Conservation (phyloP, 1,139 yeast genomes). For the Geotrichum citri-aurantii region DNA sequence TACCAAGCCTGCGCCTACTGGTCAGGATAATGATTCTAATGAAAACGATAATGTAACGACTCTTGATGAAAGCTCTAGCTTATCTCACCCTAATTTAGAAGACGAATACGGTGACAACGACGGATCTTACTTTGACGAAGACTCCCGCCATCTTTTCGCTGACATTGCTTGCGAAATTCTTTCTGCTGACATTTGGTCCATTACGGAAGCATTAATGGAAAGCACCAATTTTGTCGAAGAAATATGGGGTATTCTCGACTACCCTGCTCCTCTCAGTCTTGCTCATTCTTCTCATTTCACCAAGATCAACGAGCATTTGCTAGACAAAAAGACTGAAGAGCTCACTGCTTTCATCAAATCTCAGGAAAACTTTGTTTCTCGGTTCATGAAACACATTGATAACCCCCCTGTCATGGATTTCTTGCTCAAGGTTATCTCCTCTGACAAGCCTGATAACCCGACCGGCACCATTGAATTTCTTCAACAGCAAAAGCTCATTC, state of each 20-base stretch:
- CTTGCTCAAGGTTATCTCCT: constrained; percentile 64
- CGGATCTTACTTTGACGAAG: constrained; percentile 23
- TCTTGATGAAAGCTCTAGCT: constrained; percentile 23
- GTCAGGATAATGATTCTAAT: constrained; percentile 9
- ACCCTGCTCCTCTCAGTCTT: constrained; percentile 59
- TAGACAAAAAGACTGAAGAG: constrained; percentile 86
- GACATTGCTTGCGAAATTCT: constrained; percentile 87
- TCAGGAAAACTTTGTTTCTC: constrained; percentile 57
- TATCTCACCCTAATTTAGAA: constrained; percentile 1
- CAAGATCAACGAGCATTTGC: constrained; percentile 86
- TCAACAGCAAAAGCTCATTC: constrained; percentile 58
- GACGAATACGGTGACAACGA: constrained; percentile 22
- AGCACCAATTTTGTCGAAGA: constrained; percentile 56
- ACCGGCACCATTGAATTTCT: constrained; percentile 72
- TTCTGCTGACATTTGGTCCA: constrained; percentile 90
- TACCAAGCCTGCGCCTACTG: constrained; percentile 1
- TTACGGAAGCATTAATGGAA: constrained; percentile 88
- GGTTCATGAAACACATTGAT: constrained; percentile 71
- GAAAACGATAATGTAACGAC: constrained; percentile 14
- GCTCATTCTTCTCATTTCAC: constrained; percentile 81
- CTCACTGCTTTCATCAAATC: constrained; percentile 66
- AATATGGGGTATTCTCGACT: constrained; percentile 76
- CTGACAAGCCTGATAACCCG: constrained; percentile 71
- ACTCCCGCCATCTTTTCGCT: constrained; percentile 56
- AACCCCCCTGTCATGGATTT: constrained; percentile 87